Base-by-base conservation (phyloP, 768 basidiomycete species). In the Calvatia gigantea region DNA sequence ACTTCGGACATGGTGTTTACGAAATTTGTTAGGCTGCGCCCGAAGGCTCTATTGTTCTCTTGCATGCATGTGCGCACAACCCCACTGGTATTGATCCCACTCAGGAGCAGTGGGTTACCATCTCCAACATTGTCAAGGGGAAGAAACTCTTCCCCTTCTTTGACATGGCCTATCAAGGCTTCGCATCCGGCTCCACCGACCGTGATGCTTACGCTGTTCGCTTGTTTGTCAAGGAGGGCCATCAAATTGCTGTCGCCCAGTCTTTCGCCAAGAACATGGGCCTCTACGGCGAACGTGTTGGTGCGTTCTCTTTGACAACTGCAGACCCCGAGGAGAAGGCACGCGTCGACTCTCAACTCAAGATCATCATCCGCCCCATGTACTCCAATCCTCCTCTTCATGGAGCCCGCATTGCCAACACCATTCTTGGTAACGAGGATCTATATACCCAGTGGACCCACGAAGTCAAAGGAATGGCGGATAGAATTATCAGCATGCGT, bases 241-340 rank as follows among this genome's bases (percentile, higher is more conserved):
- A 97, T 75, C 88, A 94, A 66, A 72, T 95, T 63, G 90, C 94
- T 27, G 82, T 98, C 23, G 82, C 89, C 60, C 97, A 99, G 70
- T 94, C 91, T 33, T 99, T 97, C 70, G 97, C 97, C 35, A 99
- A 99, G 81, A 98, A 98, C 79, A 96, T 98, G 86, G 97, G 97
- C 51, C 82, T 99, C 38, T 99, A 99, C 69, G 96, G 94, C 57
- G 97, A 98, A 75, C 94, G 97, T 63, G 92, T 94, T 56, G 97
- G 97, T n/a, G 89, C 91, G 4, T 94, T 99, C 77, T 96, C 95
- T 15, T 69, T 99, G 65, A 83, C 82, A 49, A 85, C 84, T 17
- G 66, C 75, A 51, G 80, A 81, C 62, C 74, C 85, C 43, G 88
- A 82, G 60, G 92, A 92, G 73, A 90, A 85, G 71, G 86, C 84